phyloP scores from a whole-genome alignment of 225 moss, liverwort and hornwort species.

The Ulota crispa region DNA sequence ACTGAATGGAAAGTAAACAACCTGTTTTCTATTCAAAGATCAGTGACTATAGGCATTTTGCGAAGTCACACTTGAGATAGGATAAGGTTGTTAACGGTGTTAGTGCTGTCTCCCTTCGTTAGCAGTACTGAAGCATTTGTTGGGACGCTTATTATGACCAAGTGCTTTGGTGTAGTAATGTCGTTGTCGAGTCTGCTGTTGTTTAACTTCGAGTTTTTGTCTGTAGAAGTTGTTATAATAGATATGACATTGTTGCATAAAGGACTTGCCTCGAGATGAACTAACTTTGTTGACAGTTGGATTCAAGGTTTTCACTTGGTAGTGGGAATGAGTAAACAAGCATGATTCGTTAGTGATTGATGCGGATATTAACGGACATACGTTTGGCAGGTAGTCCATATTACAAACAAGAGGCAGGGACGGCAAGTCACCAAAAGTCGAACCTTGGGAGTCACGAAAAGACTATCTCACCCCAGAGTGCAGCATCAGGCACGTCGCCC shows the following conservation, averaged over 20 bases:
- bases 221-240: background rate
- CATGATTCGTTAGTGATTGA: background rate
- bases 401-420: constrained; percentile 17
- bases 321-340: background rate
- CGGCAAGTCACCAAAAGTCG: background rate
- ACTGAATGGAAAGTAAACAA: background rate
- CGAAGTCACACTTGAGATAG: background rate
- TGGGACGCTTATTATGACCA: background rate
- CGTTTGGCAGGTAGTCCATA: constrained; percentile 28
- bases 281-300: background rate
- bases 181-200: background rate
- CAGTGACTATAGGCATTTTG: background rate
- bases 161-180: background rate
- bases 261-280: background rate
- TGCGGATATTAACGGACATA: background rate
- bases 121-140: background rate
- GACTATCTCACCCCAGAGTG: constrained; percentile 30
- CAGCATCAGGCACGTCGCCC: constrained; percentile 48
- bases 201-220: background rate
- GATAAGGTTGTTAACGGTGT: background rate
- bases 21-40: background rate
- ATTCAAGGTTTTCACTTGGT: background rate
- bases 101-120: background rate
- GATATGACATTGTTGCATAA: background rate
- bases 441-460: constrained; percentile 4